phyloP scores from a whole-genome alignment of 179 eudicot genomes.

The Dionaea muscipula region DNA sequence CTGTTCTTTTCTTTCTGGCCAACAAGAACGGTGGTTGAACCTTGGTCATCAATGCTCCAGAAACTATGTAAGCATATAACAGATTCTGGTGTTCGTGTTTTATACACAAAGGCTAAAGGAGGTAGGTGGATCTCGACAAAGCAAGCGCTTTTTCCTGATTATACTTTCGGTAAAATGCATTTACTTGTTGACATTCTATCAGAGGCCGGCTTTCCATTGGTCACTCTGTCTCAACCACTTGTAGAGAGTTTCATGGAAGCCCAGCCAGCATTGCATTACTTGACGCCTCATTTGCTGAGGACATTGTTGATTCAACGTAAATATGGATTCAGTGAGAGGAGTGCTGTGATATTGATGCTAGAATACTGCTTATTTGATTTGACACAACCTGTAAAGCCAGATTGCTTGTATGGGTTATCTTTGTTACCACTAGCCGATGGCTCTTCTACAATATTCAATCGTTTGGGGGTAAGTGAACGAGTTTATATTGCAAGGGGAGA shows the following conservation, averaged over 20 bases:
- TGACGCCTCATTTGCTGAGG: conserved; percentile 84
- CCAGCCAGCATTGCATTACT: conserved; percentile 73
- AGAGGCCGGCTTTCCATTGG: conserved; percentile 72
- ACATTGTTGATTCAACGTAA: conserved; percentile 61
- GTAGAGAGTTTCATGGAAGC: conserved; percentile 74
- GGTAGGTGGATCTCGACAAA: conserved; percentile 95
- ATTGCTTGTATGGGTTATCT: conserved; percentile 68
- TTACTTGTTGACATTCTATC: conserved; percentile 76
- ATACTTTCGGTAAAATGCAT: conserved; percentile 48
- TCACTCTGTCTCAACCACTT: conserved; percentile 46
- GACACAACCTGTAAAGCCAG: conserved; percentile 38
- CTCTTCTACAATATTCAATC: conserved; percentile 55
- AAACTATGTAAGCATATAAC: conserved; percentile 71
- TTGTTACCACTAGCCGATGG: conserved; percentile 90
- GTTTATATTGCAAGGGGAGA: conserved; percentile 59
- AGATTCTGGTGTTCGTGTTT: conserved; percentile 65
- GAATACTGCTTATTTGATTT: conserved; percentile 87
- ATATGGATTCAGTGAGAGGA: conserved; percentile 63
- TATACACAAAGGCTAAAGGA: conserved; percentile 84
- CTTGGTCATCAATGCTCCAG: conserved; percentile 87
- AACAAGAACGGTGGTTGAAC: conserved; percentile 46
- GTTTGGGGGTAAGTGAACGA: conserved; percentile 58
- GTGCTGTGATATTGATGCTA: conserved; percentile 60
- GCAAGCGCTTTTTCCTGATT: conserved; percentile 91
- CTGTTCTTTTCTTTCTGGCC: conserved; percentile 90